Percentiles rank a stretch among this genome's conserved stretches.
phyloP scores from a whole-genome alignment of 2,329 filamentous ascomycete species.

The Alternaria viburni region DNA sequence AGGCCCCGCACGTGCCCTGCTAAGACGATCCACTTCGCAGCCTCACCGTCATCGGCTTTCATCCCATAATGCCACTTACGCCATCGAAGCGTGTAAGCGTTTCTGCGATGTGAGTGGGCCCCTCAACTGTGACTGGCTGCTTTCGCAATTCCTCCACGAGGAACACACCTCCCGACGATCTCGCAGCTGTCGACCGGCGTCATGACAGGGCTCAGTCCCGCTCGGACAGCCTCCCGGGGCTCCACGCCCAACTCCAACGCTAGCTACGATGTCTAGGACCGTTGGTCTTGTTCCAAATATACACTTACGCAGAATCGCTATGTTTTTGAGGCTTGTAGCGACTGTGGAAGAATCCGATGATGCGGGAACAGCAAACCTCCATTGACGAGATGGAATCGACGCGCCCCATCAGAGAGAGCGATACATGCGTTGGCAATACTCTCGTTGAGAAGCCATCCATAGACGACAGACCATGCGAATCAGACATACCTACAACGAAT shows the following conservation, averaged over 20 bases:
- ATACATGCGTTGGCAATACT: not conserved
- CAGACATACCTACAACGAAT: not conserved
- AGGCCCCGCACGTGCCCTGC: not conserved
- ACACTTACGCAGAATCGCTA: not conserved
- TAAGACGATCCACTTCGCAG: not conserved
- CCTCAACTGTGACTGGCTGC: not conserved
- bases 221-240: slow-evolving; percentile 1
- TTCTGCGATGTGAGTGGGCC: not conserved
- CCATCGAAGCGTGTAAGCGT: slow-evolving; percentile 2
- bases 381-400: not conserved
- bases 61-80: slow-evolving; percentile 3
- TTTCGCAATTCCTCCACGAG: not conserved
- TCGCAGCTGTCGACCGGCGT: not conserved
- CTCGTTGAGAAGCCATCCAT: not conserved
- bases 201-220: not conserved
- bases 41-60: not conserved
- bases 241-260: not conserved
- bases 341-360: not conserved
- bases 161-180: slow-evolving; percentile 1
- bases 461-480: not conserved
- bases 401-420: not conserved
- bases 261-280: not conserved
- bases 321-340: not conserved
- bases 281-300: not conserved
- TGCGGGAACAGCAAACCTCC: not conserved